These are phyloP conservation scores for Biscutella laevigata DNA, from an alignment of 441 rosid species.

Conservation along the genomic window DNA sequence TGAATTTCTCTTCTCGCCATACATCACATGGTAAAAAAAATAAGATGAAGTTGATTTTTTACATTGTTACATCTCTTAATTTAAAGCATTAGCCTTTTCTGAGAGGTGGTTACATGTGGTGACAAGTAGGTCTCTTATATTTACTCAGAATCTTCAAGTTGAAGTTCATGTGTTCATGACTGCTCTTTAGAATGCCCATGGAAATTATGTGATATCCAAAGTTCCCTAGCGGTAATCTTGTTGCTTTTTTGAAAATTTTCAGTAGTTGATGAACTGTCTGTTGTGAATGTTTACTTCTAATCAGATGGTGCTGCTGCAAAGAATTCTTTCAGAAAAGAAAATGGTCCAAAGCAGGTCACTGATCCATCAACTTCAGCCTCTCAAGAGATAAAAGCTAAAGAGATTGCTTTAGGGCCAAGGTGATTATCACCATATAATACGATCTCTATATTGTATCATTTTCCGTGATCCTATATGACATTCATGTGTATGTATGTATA, in stretches of 20 bases:
- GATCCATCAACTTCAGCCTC: constrained; percentile 36
- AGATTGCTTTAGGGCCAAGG: constrained; percentile 40
- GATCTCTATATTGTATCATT: constrained; percentile 1
- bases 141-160: too few species aligned
- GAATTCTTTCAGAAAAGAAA: constrained; percentile 47
- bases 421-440: constrained; percentile 17
- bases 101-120: not conserved
- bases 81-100: constrained; percentile 1
- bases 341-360: constrained; percentile 44
- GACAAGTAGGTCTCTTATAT: not conserved
- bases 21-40: constrained; percentile 48
- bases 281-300: constrained; percentile 25
- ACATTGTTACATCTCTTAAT: constrained; percentile 16
- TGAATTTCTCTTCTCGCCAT: constrained; percentile 40
- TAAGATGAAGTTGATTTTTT: not conserved
- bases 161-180: too few species aligned
- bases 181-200: not conserved
- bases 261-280: constrained; percentile 16
- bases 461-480: not conserved
- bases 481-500: not conserved
- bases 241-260: not conserved
- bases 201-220: not conserved
- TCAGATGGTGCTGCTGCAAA: constrained; percentile 63
- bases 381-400: constrained; percentile 42
- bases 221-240: not conserved